Base-by-base conservation (phyloP, 1,284 basidiomycete species). In the Kalmanozyma brasiliensis region DNA sequence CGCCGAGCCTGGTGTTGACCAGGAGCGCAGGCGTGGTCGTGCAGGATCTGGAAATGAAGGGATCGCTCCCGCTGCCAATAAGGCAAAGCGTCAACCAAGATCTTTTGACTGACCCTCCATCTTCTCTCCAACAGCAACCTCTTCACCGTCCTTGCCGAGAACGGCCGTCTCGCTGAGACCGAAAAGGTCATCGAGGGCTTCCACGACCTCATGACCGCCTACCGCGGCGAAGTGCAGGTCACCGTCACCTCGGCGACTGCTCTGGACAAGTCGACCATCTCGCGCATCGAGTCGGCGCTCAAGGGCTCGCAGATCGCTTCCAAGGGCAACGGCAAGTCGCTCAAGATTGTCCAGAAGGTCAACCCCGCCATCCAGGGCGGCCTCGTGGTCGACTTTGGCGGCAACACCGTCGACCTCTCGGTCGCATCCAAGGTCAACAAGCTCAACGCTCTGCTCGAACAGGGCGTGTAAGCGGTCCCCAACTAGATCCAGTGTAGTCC, bases 341-440 rank as follows among this genome's bases (percentile, higher is more conserved):
- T 81, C 74, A 80, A 79, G 66, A 74, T 81, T 36, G 63, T 63
- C 33, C 73, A 76, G 61, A 81, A 79, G 69, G 76, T 82, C 55
- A 78, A 80, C 75, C 74, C 78, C 10, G 52, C 70, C 41, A 72
- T 81, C 55, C 75, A 79, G 66, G 80, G 80, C 35, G 95, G 95
- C 55, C 85, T 98, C 64, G 86, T 96, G 58, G 91, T 99, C 53
- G 95, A 98, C 85, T 94, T 99, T 83, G 96, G 93, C 74, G 95
- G 98, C 86, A 94, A 94, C 87, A 94, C 92, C 55, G 91, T 97
- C 77, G 96, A 98, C 85, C 87, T 98, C 70, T 93, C 91, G 77
- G 94, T 96, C 52, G 89, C 90, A 49, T 92, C 91, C 63, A 91
- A 92, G 62, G 93, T 98, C 80, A 95, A 90, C 84, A 94, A 94